Percentiles rank a stretch among this genome's conserved stretches.
Conservation (phyloP, 2,329 filamentous ascomycete genomes). For the Cercospora brassicicola region DNA sequence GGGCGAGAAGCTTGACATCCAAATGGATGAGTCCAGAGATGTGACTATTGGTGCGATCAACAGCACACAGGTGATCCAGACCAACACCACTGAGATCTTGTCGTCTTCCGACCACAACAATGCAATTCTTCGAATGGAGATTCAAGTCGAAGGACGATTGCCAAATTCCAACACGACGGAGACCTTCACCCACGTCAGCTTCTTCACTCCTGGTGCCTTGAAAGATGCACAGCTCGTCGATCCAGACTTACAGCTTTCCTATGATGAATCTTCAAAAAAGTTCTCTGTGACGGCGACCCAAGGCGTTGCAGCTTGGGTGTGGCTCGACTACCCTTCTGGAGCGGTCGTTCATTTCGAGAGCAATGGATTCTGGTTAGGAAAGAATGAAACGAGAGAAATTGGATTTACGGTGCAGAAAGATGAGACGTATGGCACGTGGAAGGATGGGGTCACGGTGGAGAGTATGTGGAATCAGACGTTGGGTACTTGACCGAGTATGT, state of each 20-base stretch:
- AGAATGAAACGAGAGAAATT: conserved; percentile 49
- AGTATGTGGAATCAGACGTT: conserved; percentile 55
- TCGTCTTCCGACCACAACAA: conserved; percentile 38
- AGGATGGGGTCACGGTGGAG: conserved; percentile 50
- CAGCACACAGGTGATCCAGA: conserved; percentile 50
- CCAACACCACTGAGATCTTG: conserved; percentile 42
- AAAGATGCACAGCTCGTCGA: conserved; percentile 51
- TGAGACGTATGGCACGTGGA: conserved; percentile 48
- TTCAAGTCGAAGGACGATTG: conserved; percentile 48
- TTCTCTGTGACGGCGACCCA: conserved; percentile 52
- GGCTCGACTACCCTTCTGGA: conserved; percentile 55
- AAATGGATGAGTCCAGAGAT: conserved; percentile 34
- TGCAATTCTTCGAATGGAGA: conserved; percentile 48
- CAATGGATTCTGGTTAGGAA: conserved; percentile 55
- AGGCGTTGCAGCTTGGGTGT: conserved; percentile 56
- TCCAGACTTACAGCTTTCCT: conserved; percentile 48
- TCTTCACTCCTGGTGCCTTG: conserved; percentile 52
- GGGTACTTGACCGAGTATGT: background rate
- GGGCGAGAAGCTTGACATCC: conserved; percentile 47
- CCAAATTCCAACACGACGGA: conserved; percentile 47
- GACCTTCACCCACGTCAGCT: conserved; percentile 53
- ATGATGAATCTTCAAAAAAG: conserved; percentile 35
- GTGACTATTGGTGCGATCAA: conserved; percentile 56
- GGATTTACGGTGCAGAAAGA: conserved; percentile 51
- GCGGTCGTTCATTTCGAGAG: conserved; percentile 54